Base-by-base conservation (phyloP, 2,329 filamentous ascomycete genomes). In the Fusarium sp. region DNA sequence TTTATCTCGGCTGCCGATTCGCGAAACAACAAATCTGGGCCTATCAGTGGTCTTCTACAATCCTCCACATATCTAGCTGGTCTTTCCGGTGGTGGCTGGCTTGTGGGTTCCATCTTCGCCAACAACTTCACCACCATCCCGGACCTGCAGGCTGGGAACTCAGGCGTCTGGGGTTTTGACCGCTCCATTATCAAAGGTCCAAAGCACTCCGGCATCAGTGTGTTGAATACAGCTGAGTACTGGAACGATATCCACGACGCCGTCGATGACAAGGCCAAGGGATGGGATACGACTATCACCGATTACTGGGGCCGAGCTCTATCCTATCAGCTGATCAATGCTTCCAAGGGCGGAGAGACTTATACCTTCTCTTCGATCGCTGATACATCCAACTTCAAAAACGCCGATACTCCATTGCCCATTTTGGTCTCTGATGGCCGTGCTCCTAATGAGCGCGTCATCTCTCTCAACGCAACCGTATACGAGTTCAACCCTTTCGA, bases 281-380 rank as follows among this genome's bases (percentile, higher is more conserved):
- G 80, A 14, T 83, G 78, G 69, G 75, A 82, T 11, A 87, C 86
- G 2, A 91, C 92, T 5, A 83, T 97, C 58, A 97, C 94, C 0
- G 94, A 97, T 80, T 93, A 93, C 77, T 97, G 94, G 91, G 92
- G 92, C 29, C 90, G 94, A 58, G 91, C 91, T 33, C 83, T 97
- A 18, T 90, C 90, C 3, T 96, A 91, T 78, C 94, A 97, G 80
- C 86, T 97, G 40, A 86, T 97, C 75, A 91, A 95, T 75, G 91
- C 87, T 5, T 84, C 84, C 1, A 79, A 91, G 57, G 94, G 94
- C 35, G 94, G 92, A 1, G 88, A 90, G 11, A 83, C 82, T 8
- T 94, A 91, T 74, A 97, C 94, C 5, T 97, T 90, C 80, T 96
- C 93, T 5, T 96, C 92, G 3, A 83, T 83, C 71, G 80, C 76